Evolutionary conservation across 768 basidiomycete species (phyloP).

Genomic region (Russula virescens): DNA sequence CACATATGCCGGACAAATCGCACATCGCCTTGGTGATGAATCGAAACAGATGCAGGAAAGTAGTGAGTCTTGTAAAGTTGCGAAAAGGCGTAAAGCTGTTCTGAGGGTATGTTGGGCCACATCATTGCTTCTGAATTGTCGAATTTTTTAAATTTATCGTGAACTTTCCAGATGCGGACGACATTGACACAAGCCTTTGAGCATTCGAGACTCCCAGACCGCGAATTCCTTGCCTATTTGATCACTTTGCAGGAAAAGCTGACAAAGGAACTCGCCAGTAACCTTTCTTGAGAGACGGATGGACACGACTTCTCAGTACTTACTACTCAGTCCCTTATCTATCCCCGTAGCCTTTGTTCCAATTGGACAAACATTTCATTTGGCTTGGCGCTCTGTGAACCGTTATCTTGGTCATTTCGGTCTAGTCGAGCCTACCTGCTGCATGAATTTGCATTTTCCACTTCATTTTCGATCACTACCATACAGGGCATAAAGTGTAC

Average conservation of each 20-base stretch:
- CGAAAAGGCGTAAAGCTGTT: conserved; percentile 59
- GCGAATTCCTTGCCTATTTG: conserved; percentile 61
- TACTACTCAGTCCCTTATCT: too few species aligned
- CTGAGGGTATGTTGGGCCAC: conserved; percentile 45
- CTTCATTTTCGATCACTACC: neutral
- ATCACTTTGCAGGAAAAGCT: conserved; percentile 66
- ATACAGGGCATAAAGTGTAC: neutral
- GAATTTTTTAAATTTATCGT: neutral
- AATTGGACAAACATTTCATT: neutral
- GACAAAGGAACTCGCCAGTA: conserved; percentile 46
- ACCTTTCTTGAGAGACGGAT: conserved; percentile 25
- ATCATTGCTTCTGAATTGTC: neutral
- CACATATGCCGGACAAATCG: conserved; percentile 53
- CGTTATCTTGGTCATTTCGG: too few species aligned
- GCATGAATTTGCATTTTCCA: neutral
- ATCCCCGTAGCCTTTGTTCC: neutral
- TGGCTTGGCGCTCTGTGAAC: neutral
- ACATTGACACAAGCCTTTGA: conserved; percentile 70
- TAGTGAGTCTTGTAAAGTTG: conserved; percentile 55
- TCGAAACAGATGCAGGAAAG: conserved; percentile 53
- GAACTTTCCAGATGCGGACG: conserved; percentile 51
- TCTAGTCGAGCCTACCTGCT: too few species aligned
- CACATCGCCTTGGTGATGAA: conserved; percentile 51
- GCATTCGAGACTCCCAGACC: conserved; percentile 67
- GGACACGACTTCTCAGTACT: neutral